Base-by-base conservation (phyloP, 2,329 filamentous ascomycete genomes). In the Stachybotrys elegans region DNA sequence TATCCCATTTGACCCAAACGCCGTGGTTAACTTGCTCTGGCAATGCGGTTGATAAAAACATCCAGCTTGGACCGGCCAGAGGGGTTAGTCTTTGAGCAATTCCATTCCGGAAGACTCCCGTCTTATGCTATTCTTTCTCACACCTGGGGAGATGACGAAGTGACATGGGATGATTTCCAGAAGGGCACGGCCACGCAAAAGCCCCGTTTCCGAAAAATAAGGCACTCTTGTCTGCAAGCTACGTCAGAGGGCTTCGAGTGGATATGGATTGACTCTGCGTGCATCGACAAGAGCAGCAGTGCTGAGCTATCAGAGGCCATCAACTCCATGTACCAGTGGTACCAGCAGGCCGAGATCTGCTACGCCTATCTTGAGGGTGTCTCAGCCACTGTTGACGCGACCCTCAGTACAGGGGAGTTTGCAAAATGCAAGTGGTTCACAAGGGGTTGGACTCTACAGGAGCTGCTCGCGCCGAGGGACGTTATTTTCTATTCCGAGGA, bases 121-220 rank as follows among this genome's bases (percentile, higher is more conserved):
- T 22, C 21, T 11, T 45, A 48, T 14, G 57, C 55, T 20, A 59
- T 59, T 21, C 45, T 59, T 8, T 59, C 57, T 1, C 57, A 59
- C 25, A 59, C 55, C 3, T 59, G 57, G 57, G 49, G 45, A 12
- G n/a, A 39, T 6, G 49, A 49, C 22, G 57, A 59, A 41, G 55
- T 57, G 4, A 44, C 50, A 4, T 55, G 51, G 29, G 31, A 27
- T 16, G 43, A 45, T 22, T 45, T 55, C 35, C 23, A 19, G n/a
- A 38, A 31, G 21, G 16, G 8, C 12, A 38, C 14, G 20, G 35
- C 8, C 8, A 17, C 12, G 5, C 35, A 38, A 22, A n/a, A 13
- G 17, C 8, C 5, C 14, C 34, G 6, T 48, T 54, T 41, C 47
- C 48, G 20, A 36, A 47, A 44, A 34, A 29, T 49, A 5, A 25